Base-by-base conservation (phyloP, 768 basidiomycete genomes). In the Kwoniella newhampshirensis region DNA sequence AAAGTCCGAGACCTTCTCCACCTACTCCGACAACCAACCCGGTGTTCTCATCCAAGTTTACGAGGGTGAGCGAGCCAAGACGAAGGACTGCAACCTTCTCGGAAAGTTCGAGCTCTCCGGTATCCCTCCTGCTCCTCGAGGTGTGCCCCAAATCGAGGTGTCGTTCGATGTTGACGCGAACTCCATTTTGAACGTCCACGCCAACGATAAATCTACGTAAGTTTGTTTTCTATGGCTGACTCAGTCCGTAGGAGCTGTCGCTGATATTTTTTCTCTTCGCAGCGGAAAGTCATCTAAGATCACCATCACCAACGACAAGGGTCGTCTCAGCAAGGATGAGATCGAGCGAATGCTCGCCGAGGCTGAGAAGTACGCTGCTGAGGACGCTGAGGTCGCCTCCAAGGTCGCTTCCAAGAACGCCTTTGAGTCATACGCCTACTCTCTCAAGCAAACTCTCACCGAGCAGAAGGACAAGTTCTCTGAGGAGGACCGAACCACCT, bases 1-100 rank as follows among this genome's bases (percentile, higher is more conserved):
- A 82, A 97, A 98, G 83, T 86, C 85, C 60, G 92, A 98, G 80
- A 94, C 87, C 73, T 96, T 97, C 85, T 97, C 93, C 36, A 97
- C 94, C 18, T 87, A 88, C 48, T 86, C 89, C 49, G 89, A 91
- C 74, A 91, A 90, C 81, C 88, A 97, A 80, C 90, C 89, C 44
- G 92, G 90, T 50, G 93, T 97, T 68, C 80, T 97, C 73, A 96
- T 98, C 78, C 93, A 98, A 79, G 94, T 98, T 63, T 97, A 81
- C 77, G 93, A 97, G 82, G 93, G 93, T 78, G 93, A 97, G 81
- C 91, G 94, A 75, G 85, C 91, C 44, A 80, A 96, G 71, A 97
- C 94, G 64, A 94, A 94, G 85, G 94, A 97, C 80, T 97, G 96
- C 84, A 94, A 96, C 81, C 86, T 87, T 47, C 87, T 98, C 67